Evolutionary conservation across 176 grass and related monocot genomes (phyloP).

Genomic region (Bothriochloa decipiens): DNA sequence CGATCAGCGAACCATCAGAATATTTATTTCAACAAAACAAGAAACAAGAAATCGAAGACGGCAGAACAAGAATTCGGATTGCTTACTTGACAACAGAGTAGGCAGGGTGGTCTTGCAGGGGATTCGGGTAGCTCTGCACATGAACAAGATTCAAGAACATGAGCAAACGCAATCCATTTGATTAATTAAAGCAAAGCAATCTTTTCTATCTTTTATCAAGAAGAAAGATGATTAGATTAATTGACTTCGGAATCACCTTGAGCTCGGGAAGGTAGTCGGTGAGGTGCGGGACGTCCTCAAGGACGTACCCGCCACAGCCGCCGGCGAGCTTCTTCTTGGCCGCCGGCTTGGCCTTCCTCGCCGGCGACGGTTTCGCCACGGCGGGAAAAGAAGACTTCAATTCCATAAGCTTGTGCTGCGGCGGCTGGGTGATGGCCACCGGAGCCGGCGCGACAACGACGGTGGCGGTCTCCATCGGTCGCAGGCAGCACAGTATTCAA

Average conservation of each 20-base stretch:
- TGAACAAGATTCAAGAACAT: neutral
- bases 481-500: neutral
- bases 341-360: constrained; percentile 19
- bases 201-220: too few relatives aligned
- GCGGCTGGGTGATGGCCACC: neutral
- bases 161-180: neutral
- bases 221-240: too few relatives aligned
- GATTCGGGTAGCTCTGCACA: constrained; percentile 69
- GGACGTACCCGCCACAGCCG: constrained; percentile 63
- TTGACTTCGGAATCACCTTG: constrained; percentile 12
- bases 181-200: neutral
- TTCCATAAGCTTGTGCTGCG: constrained; percentile 41
- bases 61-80: neutral
- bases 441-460: constrained; percentile 17
- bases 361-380: neutral
- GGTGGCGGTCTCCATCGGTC: constrained; percentile 26
- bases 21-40: neutral
- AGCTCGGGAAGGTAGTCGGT: constrained; percentile 62
- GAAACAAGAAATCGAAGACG: neutral
- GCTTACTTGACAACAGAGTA: constrained; percentile 88
- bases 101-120: constrained; percentile 84
- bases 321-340: constrained; percentile 58
- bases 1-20: neutral
- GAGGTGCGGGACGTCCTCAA: constrained; percentile 83
- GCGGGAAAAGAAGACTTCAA: constrained; percentile 2